These are phyloP conservation scores for Iodosphaeria phyllophila DNA, from an alignment of 2,329 filamentous ascomycete species.

Conservation along the genomic window DNA sequence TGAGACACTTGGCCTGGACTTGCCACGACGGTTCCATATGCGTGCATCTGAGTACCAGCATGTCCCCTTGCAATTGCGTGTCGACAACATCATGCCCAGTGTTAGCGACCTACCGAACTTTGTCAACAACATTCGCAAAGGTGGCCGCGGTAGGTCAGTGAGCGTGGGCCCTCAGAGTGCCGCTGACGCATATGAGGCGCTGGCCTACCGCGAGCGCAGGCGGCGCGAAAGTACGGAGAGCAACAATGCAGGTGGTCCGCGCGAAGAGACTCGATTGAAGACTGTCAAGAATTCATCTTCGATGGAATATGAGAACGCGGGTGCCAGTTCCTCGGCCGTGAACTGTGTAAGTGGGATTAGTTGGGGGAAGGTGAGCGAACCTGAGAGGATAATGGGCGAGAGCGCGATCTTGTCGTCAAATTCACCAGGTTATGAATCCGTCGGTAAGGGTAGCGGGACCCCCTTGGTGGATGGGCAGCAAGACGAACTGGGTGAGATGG, in stretches of 20 bases:
- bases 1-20: slow-evolving; percentile 57
- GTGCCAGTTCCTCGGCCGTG: no score
- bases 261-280: no score
- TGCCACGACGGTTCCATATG: slow-evolving; percentile 82
- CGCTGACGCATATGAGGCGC: slow-evolving; percentile 86
- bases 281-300: slow-evolving; percentile 19
- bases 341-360: slow-evolving; percentile 12
- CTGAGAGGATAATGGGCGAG: slow-evolving; percentile 57
- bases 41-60: slow-evolving; percentile 79
- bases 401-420: slow-evolving; percentile 31
- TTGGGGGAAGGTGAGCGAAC: slow-evolving; percentile 34
- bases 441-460: slow-evolving; percentile 18
- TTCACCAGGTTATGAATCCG: slow-evolving; percentile 13
- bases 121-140: slow-evolving; percentile 64
- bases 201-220: slow-evolving; percentile 66
- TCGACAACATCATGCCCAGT: slow-evolving; percentile 76
- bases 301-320: slow-evolving; percentile 12
- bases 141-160: slow-evolving; percentile 58
- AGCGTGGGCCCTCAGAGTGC: slow-evolving; percentile 90
- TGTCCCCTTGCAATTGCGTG: slow-evolving; percentile 49
- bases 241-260: slow-evolving; percentile 21
- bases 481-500: slow-evolving; percentile 43
- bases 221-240: slow-evolving; percentile 35
- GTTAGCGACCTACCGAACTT: slow-evolving; percentile 76
- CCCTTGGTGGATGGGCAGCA: slow-evolving; percentile 21